Evolutionary conservation across 345 rosid genomes (phyloP).

Genomic region (Firmiana major): DNA sequence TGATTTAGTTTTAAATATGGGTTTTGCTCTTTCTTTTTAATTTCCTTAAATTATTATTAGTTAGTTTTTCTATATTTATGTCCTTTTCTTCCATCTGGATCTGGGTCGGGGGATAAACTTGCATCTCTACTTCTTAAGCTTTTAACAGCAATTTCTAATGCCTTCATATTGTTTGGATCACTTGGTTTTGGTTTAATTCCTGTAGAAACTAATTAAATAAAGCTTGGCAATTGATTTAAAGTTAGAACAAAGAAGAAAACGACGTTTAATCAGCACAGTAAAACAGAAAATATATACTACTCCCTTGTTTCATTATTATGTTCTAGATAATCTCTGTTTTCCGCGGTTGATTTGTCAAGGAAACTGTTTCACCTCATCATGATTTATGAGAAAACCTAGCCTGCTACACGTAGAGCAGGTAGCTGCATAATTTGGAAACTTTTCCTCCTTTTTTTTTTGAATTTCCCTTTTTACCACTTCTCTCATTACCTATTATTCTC

Average conservation of each 20-base stretch:
- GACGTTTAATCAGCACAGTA: neutral
- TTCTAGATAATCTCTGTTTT: neutral
- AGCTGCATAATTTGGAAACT: neutral
- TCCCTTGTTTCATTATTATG: neutral
- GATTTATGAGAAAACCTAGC: neutral
- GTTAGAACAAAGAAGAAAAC: neutral
- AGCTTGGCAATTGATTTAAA: no score
- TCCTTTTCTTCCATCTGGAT: slow-evolving; percentile 38
- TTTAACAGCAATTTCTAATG: neutral
- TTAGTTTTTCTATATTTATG: slow-evolving; percentile 1
- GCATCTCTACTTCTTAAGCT: neutral
- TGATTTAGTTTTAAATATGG: neutral
- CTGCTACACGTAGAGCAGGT: neutral
- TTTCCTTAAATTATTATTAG: neutral
- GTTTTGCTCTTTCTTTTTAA: neutral
- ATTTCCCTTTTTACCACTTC: slow-evolving; percentile 20
- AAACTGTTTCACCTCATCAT: neutral
- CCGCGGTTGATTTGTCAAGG: neutral
- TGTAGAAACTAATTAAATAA: neutral
- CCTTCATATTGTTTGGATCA: neutral
- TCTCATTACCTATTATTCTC: slow-evolving; percentile 18
- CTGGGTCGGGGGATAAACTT: slow-evolving; percentile 21
- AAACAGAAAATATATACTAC: neutral
- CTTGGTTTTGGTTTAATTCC: neutral
- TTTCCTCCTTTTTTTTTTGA: no score